Evolutionary conservation across 164 flowering plant genomes (phyloP), one percentile per base, ranked within the genome.

Genomic region (Nymphaea colorata): DNA sequence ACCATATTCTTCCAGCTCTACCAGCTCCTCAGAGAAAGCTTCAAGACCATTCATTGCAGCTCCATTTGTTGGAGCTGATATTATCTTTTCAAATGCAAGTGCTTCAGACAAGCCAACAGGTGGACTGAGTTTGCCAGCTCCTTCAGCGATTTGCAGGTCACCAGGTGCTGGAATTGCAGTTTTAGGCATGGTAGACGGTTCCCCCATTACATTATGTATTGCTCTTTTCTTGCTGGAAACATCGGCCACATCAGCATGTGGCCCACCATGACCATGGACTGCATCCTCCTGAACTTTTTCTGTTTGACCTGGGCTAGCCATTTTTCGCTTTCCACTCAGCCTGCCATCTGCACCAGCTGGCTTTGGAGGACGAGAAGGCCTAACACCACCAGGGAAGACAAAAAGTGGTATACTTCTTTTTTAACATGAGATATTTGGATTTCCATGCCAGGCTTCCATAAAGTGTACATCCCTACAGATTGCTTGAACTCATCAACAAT

Each of bases 401-500:
- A 90, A 93, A 61, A 4, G 65, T 12, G 98, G 96, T 59, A 93
- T 76, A 66, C 76, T 81, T 70, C 73, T 84, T 11, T 82, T 45
- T 76, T 80, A 6, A 87, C 83, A 80, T 88, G 98, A 14, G 78
- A 73, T 42, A 93, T 93, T 75, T 67, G 71, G 64, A 93, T 89
- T 72, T 76, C 83, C 98, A 90, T 90, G 67, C 96, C 86, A 44
- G 82, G 87, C 67, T 81, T 86, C 96, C 92, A 78, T 4, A 69
- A 66, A 3, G 80, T 67, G 73, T 90, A 90, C 64, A 64, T 66
- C 66, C 79, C 77, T 53, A 93, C 96, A 65, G 80, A 55, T 14
- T 66, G 79, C 76, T 90, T 90, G 64, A 93, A 93, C 61, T 89
- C 98, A 51, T 90, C 91, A 65, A 93, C 96, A 6, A 96, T 86